These are phyloP conservation scores for Trichoderma asperellum DNA, from an alignment of 2,329 filamentous ascomycete species.

Conservation along the genomic window DNA sequence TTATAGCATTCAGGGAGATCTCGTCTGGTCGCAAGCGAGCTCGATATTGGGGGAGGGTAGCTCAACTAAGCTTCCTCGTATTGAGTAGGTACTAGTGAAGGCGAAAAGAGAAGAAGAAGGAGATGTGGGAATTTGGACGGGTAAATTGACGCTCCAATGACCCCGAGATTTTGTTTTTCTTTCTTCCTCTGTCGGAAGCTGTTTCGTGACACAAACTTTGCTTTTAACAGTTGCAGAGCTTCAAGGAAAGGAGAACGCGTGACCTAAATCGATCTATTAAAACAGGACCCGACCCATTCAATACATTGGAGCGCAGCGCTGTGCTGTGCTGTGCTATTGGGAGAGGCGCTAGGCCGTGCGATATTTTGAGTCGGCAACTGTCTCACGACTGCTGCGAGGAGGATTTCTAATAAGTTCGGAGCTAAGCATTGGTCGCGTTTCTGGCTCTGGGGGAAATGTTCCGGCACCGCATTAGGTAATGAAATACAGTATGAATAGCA, in stretches of 20 bases:
- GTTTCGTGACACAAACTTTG: conserved; percentile 18
- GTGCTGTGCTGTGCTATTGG: neutral
- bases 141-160: neutral
- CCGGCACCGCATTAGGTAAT: conserved; percentile 2
- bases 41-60: neutral
- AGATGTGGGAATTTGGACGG: neutral
- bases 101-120: neutral
- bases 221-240: conserved; percentile 9
- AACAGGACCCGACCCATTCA: conserved; percentile 18
- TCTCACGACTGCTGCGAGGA: conserved; percentile 1
- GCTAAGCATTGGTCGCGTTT: neutral
- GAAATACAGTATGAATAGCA: conserved; percentile 1
- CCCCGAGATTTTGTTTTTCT: neutral
- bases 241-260: conserved; percentile 25
- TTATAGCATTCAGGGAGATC: neutral
- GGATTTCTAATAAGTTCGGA: conserved; percentile 17
- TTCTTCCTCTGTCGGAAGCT: neutral
- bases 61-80: neutral
- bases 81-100: neutral
- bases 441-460: neutral
- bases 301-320: conserved; percentile 20
- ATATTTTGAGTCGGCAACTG: conserved; percentile 20
- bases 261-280: conserved; percentile 22
- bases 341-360: conserved; percentile 13
- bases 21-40: neutral